These are phyloP conservation scores for Pseudotulostoma volvatum DNA, from an alignment of 495 filamentous ascomycete genomes.

Conservation along the genomic window DNA sequence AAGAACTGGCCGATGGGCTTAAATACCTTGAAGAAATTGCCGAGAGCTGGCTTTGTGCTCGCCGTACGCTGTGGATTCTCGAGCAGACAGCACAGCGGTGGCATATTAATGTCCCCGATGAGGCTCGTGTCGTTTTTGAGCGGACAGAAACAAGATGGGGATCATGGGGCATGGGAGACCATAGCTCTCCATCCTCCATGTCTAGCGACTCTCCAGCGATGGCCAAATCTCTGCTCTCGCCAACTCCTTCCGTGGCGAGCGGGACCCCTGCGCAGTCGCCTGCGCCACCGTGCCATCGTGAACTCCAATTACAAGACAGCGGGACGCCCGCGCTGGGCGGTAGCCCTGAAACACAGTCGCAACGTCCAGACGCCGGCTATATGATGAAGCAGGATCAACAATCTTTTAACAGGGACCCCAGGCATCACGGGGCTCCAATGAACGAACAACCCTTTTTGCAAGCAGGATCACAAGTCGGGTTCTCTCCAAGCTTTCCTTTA, in stretches of 20 bases:
- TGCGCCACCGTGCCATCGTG: slow-evolving; percentile 2
- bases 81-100: slow-evolving; percentile 75
- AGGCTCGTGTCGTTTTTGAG: slow-evolving; percentile 56
- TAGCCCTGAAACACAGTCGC: background rate
- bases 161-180: slow-evolving; percentile 30
- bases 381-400: background rate
- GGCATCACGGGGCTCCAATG: background rate
- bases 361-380: background rate
- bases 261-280: slow-evolving; percentile 7
- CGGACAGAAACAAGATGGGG: slow-evolving; percentile 44
- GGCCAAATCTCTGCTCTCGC: slow-evolving; percentile 1
- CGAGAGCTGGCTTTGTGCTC: slow-evolving; percentile 83
- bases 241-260: slow-evolving; percentile 9
- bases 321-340: background rate
- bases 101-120: slow-evolving; percentile 72
- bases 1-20: slow-evolving; percentile 82
- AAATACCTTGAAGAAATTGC: slow-evolving; percentile 91
- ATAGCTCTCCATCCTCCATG: slow-evolving; percentile 20
- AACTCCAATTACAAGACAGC: slow-evolving; percentile 7
- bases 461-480: background rate
- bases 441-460: background rate
- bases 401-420: too few species aligned
- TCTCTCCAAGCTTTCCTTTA: background rate
- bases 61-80: slow-evolving; percentile 70
- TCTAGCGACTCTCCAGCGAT: slow-evolving; percentile 12